Evolutionary conservation across 805 yeast genomes (phyloP).

Genomic region (Candida insectalens): DNA sequence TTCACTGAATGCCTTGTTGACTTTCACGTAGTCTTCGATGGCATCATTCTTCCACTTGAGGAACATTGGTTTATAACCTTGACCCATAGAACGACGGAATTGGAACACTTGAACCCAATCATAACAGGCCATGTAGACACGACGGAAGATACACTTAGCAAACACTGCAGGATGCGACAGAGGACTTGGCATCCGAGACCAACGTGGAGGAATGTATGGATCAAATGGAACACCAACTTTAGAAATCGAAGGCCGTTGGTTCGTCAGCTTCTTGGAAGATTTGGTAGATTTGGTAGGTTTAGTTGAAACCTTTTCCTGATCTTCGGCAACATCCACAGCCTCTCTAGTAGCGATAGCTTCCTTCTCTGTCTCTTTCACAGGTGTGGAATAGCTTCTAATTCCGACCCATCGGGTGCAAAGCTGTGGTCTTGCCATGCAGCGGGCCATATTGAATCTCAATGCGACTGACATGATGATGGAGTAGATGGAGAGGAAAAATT

Average conservation of each 20-base stretch:
- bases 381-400: neutral
- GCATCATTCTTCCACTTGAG: constrained; percentile 80
- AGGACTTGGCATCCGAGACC: constrained; percentile 31
- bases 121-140: constrained; percentile 56
- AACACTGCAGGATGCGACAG: constrained; percentile 29
- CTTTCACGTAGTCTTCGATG: constrained; percentile 62
- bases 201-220: constrained; percentile 42
- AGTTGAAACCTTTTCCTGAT: neutral
- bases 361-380: neutral
- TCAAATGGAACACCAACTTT: constrained; percentile 27
- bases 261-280: constrained; percentile 8
- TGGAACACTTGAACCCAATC: constrained; percentile 48
- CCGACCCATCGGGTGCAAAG: too few relatives aligned
- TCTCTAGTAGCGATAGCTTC: neutral
- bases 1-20: constrained; percentile 74
- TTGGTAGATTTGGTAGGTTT: constrained; percentile 4
- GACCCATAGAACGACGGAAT: constrained; percentile 26
- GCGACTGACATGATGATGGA: too few relatives aligned
- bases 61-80: constrained; percentile 49
- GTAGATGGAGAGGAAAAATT: too few relatives aligned
- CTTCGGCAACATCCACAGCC: neutral
- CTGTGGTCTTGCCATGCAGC: too few relatives aligned
- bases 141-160: constrained; percentile 42
- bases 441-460: too few relatives aligned
- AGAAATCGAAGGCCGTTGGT: constrained; percentile 21